Base-by-base conservation (phyloP, 495 filamentous ascomycete genomes). In the Glutinoglossum americanum region DNA sequence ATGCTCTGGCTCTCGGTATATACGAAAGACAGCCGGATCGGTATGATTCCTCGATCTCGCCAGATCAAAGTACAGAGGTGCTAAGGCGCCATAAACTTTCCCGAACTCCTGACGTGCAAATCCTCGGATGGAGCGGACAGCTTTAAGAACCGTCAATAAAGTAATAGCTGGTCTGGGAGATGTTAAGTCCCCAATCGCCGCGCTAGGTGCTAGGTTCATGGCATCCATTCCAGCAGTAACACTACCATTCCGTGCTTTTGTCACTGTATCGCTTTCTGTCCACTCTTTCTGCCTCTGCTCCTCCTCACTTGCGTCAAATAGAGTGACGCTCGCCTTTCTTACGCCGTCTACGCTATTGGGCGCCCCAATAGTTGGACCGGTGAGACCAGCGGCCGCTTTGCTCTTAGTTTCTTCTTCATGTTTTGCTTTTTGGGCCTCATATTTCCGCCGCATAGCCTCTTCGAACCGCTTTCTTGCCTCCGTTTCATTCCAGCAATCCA, bases 401-500 rank as follows among this genome's bases (percentile, higher is more conserved):
- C 68, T 66, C 53, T 64, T 65, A 28, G 63, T 66, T 56, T 74
- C 72, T 53, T 78, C 77, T 59, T 75, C 71, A 25, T 73, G 67
- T 60, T 72, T 74, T 23, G 72, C 72, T 54, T 71, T 73, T 59
- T 80, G 70, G 15, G 78, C 72, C 54, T 86, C 80, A 23, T 80
- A 71, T 59, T 82, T 82, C 58, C 79, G 77, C 60, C 74, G 76
- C 71, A 87, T 77, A 1, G 77, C 75, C 25, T 85, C 80, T 60
- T 96, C 92, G 28, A 84, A 82, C 60, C 84, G 72, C 64, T 76
- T 77, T 55, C 90, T 76, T 0, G 92, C 92, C 65, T 94, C 92
- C 5, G 70, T 66, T 65, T 99, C 93, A 64, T 90, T 84, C 93
- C 93, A 99, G 62, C 85, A 83, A 6, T 83, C 87, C 78, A 99